A percentile compares a stretch with the other conserved stretches of the same genome.
phyloP scores from a whole-genome alignment of 441 rosid species.

The Erodium trifolium region DNA sequence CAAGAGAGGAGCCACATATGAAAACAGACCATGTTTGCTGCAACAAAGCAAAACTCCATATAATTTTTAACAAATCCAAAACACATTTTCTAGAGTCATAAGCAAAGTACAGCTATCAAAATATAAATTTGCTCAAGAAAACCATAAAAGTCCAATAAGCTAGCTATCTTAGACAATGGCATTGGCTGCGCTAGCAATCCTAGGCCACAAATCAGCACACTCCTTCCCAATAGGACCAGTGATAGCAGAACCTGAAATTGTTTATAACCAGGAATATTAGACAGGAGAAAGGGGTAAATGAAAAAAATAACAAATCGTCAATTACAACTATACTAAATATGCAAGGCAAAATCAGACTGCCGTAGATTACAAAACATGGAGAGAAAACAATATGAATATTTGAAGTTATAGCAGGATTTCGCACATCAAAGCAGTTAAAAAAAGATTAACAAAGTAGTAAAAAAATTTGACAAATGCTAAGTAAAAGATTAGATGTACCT shows the following conservation, averaged over 20 bases:
- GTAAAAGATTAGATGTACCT: neutral
- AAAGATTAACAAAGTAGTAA: neutral
- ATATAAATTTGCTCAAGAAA: neutral
- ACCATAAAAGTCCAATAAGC: neutral
- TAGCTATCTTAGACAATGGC: conserved; percentile 1
- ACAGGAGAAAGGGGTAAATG: neutral
- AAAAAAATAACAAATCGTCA: neutral
- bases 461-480: neutral
- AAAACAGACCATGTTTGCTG: no score
- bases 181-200: neutral
- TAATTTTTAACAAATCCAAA: no score
- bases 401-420: no score
- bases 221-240: conserved; percentile 15
- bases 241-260: conserved; percentile 9
- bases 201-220: conserved; percentile 11
- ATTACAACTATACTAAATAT: no score
- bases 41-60: neutral
- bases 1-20: no score
- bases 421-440: no score
- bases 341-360: no score
- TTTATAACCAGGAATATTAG: neutral
- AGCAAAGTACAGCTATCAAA: neutral
- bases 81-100: neutral
- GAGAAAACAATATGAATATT: no score
- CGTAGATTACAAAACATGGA: no score